Evolutionary conservation across 192 early-diverging fungal species (phyloP).

Genomic region (Linnemannia elongata): DNA sequence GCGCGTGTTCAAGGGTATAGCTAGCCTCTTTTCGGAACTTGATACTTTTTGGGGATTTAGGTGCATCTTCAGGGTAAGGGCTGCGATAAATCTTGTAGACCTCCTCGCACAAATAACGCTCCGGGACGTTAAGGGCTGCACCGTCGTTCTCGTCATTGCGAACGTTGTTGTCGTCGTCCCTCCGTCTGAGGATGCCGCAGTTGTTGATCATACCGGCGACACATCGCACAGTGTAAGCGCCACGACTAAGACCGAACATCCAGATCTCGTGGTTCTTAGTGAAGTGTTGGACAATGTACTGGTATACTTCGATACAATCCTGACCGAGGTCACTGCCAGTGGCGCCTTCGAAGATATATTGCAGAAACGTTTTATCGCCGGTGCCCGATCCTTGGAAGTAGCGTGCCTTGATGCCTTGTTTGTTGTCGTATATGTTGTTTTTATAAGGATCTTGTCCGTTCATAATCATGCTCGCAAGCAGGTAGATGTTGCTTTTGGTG

Average conservation of each 20-base stretch:
- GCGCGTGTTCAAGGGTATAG: too few species aligned
- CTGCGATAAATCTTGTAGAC: constrained; percentile 30
- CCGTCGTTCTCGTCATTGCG: not conserved
- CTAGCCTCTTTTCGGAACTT: constrained; percentile 9
- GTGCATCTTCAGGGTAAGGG: not conserved
- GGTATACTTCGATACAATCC: constrained; percentile 10
- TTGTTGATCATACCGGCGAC: constrained; percentile 43
- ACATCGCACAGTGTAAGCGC: constrained; percentile 30
- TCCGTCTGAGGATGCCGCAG: constrained; percentile 32
- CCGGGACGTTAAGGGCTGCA: not conserved
- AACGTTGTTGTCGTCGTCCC: not conserved
- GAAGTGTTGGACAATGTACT: constrained; percentile 22
- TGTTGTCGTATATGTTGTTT: not conserved
- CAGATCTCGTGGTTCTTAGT: constrained; percentile 53
- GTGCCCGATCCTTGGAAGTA: constrained; percentile 11
- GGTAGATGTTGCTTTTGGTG: constrained; percentile 23
- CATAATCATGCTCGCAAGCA: constrained; percentile 14
- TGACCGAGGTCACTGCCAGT: constrained; percentile 1
- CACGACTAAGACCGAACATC: constrained; percentile 45
- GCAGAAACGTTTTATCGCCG: constrained; percentile 12
- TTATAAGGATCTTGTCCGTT: too few species aligned
- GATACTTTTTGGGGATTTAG: not conserved
- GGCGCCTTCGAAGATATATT: constrained; percentile 8
- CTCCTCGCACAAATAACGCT: not conserved
- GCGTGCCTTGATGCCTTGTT: not conserved